phyloP scores from a whole-genome alignment of 2,329 filamentous ascomycete genomes.

The Sclerotinia trifoliorum region DNA sequence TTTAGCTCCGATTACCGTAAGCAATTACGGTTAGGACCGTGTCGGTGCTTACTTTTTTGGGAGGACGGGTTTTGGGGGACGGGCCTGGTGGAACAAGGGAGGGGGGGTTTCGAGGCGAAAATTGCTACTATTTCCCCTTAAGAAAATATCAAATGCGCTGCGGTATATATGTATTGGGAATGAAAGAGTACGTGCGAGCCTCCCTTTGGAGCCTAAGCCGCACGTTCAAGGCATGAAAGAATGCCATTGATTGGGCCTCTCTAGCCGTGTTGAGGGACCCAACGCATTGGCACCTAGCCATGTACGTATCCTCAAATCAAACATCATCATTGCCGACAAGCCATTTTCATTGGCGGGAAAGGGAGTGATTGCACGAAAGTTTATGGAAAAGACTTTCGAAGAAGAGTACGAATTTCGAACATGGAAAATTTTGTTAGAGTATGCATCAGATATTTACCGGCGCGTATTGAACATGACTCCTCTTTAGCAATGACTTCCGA shows the following conservation, averaged over 20 bases:
- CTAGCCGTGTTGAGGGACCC: constrained; percentile 28
- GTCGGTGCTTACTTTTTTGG: no score
- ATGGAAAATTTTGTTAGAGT: constrained; percentile 20
- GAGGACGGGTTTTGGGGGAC: no score
- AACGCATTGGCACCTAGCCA: constrained; percentile 28
- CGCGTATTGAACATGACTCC: neutral
- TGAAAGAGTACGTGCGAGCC: neutral
- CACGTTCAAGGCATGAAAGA: constrained; percentile 9
- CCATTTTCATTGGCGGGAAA: constrained; percentile 26
- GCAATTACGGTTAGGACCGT: no score
- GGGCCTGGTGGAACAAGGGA: no score
- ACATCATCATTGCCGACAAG: constrained; percentile 25
- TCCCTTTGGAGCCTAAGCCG: constrained; percentile 9
- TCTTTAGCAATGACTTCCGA: neutral
- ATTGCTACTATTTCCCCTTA: no score
- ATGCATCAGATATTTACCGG: constrained; percentile 21
- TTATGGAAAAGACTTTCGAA: constrained; percentile 3
- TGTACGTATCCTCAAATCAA: constrained; percentile 24
- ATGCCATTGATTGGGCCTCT: neutral
- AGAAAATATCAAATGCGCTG: constrained; percentile 15
- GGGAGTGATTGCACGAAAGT: constrained; percentile 24
- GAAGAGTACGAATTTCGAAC: neutral
- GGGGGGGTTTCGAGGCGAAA: no score
- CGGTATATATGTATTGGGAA: neutral
- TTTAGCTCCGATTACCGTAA: no score